Evolutionary conservation across 768 basidiomycete genomes (phyloP), one percentile per base, ranked within the genome.

Genomic region (Tremella fuciformis): DNA sequence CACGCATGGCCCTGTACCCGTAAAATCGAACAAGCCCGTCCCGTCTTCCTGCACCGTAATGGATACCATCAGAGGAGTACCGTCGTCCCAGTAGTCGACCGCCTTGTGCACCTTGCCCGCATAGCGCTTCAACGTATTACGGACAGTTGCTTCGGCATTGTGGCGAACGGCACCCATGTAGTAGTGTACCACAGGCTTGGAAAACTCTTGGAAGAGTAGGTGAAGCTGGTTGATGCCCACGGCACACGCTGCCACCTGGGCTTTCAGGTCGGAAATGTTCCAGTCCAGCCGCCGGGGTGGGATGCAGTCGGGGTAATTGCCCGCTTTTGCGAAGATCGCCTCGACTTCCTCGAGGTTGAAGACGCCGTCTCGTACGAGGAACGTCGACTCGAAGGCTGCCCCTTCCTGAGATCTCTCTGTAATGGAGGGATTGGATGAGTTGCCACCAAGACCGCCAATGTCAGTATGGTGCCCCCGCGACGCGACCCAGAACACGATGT

Each of bases 361-460:
- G 2, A 87, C 76, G 1, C 91, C 89, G 8, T 81, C 83, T 47
- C 84, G 80, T 3, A 96, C 92, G 62, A 96, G 85, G 78, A 92
- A 94, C 82, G 94, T 89, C 74, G 87, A 87, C 67, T 86, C 83
- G 50, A 96, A 87, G 67, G 91, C 83, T 0, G 92, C 92, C 19
- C 92, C 92, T 74, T 96, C 92, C 73, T 96, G 88, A 65, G 88
- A 92, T 49, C 94, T 87, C 62, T 83, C 90, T 65, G 87, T 86
- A n/a, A 86, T 88, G 1, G 88, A 91, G 0, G 92, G 91, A 0
- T 92, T 91, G 92, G 94, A 94, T 26, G 89, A 91, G 13, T 69
- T 89, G 7, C 91, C 89, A 2, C 90, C 80, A 62, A 92, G 91
- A 0, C 91, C 91, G 1, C 91, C 91, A 47, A 71, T 66, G 77